Percentiles rank a stretch among this genome's conserved stretches.
phyloP scores from a whole-genome alignment of 2,329 filamentous ascomycete species.

The Aspergillus tubingensis region DNA sequence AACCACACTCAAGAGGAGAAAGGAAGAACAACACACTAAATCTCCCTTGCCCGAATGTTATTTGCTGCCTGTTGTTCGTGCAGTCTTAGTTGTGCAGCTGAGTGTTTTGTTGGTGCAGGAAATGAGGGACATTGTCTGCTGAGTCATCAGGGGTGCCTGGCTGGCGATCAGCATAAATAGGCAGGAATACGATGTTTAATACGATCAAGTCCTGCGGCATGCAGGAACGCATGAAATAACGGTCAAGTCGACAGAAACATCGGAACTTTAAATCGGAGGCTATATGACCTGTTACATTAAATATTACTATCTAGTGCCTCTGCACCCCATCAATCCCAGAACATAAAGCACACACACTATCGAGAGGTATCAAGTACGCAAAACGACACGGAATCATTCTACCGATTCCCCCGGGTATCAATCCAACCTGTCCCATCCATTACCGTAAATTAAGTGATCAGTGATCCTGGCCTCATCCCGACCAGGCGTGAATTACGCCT shows the following conservation, averaged over 20 bases:
- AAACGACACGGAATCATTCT: conserved; percentile 14
- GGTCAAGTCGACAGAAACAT: background rate
- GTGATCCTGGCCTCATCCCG: background rate
- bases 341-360: conserved; percentile 2
- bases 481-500: background rate
- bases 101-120: no score
- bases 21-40: no score
- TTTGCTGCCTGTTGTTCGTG: no score
- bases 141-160: conserved; percentile 20
- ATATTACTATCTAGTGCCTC: conserved; percentile 4
- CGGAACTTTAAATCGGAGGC: background rate
- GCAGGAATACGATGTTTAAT: background rate
- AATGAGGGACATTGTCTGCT: conserved; percentile 9
- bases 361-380: conserved; percentile 24
- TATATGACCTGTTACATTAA: background rate
- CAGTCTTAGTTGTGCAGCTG: no score
- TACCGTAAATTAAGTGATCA: conserved; percentile 7
- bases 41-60: no score
- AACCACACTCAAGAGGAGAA: no score
- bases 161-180: background rate
- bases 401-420: conserved; percentile 14
- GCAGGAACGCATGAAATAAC: no score
- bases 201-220: background rate
- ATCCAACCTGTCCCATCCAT: conserved; percentile 15
- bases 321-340: background rate